Base-by-base conservation (phyloP, 441 rosid species). In the Brassica hybrid region DNA sequence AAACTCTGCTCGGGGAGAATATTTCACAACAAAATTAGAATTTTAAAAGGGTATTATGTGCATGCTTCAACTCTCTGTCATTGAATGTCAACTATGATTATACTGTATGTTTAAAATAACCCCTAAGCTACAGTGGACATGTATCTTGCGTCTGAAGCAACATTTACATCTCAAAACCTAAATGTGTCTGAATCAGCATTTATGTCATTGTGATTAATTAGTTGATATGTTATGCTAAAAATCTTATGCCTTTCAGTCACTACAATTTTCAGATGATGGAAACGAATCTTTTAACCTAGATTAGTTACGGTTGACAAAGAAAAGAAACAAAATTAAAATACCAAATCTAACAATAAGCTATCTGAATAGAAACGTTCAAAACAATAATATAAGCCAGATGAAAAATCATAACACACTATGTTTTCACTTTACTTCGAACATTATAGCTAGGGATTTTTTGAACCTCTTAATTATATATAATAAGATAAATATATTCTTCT, bases 1-100 rank as follows among this genome's bases (percentile, higher is more conserved):
- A 92, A 88, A 85, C 86, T 83, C 79, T 92, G 87, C 65, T 90
- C 72, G 88, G 72, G 77, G 93, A 25, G 97, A 78, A 74, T 60
- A 57, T 11, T 23, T 14, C 66, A 74, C 59, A 25, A 25, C 27
- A 25, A 25, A 25, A 25, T 25, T 25, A 25, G 27, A 25, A 25
- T 25, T 25, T 25, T 25, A 25, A 25, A 25, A 25, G 27, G 27
- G 27, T 5, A 30, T 30, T 6, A 30, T 4, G 6, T 5, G 19
- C 38, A 67, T 67, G 58, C 13, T 43, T 43, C 30, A 23, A 18
- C 16, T 45, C 10, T 41, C 7, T 65, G 59, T 18, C 13, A 56
- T 3, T 56, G 25, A 18, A 18, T 19, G 16, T 17, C 25, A 56
- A 56, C 61, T 4, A 56, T 5, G 23, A 8, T 14, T 50, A 50